Conservation (phyloP, 169 alveolate species). For the Eimeria mitis region DNA sequence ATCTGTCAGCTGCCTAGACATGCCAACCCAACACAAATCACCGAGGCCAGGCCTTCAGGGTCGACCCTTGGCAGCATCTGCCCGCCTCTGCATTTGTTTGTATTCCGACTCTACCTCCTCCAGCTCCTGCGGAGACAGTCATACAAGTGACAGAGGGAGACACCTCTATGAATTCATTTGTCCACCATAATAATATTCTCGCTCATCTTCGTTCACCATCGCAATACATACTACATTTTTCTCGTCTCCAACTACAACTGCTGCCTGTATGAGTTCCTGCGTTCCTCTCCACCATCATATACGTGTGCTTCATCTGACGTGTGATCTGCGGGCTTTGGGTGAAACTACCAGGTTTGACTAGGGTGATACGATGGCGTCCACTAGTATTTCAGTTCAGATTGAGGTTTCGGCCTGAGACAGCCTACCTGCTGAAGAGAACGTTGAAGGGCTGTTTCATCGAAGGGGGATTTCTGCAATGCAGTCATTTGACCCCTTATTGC, state of each 20-base stretch:
- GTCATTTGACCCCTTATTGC: slow-evolving; percentile 90
- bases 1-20: background rate
- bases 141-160: background rate
- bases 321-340: too few species aligned
- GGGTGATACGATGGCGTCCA: too few species aligned
- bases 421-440: slow-evolving; percentile 63
- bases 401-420: too few species aligned
- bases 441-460: slow-evolving; percentile 74
- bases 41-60: background rate
- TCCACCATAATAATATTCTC: too few species aligned
- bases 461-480: slow-evolving; percentile 83
- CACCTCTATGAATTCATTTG: background rate
- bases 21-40: background rate
- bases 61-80: slow-evolving; percentile 58
- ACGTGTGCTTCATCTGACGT: too few species aligned
- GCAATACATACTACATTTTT: too few species aligned
- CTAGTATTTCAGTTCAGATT: too few species aligned
- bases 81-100: slow-evolving; percentile 61
- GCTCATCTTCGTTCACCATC: background rate
- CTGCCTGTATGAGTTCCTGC: too few species aligned
- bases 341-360: too few species aligned
- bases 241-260: too few species aligned
- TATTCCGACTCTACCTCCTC: slow-evolving; percentile 47
- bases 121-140: slow-evolving; percentile 24
- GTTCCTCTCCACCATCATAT: too few species aligned